Conservation (phyloP, 495 filamentous ascomycete genomes). For the Cercophora newfieldiana region DNA sequence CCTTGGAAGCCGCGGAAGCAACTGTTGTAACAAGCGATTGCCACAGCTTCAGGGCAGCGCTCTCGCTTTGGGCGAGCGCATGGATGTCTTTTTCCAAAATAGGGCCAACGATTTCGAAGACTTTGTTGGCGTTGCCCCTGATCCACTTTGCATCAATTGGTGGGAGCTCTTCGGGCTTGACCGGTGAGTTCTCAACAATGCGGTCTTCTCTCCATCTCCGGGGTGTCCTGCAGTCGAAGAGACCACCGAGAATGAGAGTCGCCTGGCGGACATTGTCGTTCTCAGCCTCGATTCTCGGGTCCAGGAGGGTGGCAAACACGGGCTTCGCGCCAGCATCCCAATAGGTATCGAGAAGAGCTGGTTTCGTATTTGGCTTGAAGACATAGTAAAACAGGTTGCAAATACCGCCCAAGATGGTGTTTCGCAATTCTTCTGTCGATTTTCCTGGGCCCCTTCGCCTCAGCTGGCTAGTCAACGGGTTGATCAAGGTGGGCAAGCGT, state of each 20-base stretch:
- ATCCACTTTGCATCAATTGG: conserved; percentile 83
- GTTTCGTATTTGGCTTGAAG: conserved; percentile 66
- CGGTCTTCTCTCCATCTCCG: conserved; percentile 73
- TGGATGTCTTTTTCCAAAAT: conserved; percentile 60
- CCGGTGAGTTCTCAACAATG: conserved; percentile 55
- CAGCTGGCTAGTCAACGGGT: conserved; percentile 69
- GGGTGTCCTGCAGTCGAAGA: conserved; percentile 65
- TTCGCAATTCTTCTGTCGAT: conserved; percentile 55
- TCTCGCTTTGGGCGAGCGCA: conserved; percentile 45
- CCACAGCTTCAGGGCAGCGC: conserved; percentile 64
- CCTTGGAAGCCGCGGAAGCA: conserved; percentile 77
- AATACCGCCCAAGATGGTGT: conserved; percentile 65
- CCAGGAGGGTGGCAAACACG: conserved; percentile 49
- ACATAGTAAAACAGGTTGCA: conserved; percentile 84
- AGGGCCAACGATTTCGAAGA: conserved; percentile 65
- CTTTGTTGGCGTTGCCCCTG: conserved; percentile 61
- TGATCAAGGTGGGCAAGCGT: conserved; percentile 65
- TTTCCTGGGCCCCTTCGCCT: conserved; percentile 61
- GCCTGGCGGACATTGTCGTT: conserved; percentile 50
- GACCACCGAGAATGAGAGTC: conserved; percentile 62
- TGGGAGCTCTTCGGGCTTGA: conserved; percentile 72
- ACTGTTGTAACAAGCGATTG: conserved; percentile 64
- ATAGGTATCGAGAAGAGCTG: conserved; percentile 64
- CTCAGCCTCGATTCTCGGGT: conserved; percentile 29
- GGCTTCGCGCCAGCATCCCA: conserved; percentile 76